Base-by-base conservation (phyloP, 169 alveolate species). In the Neospora caninum region DNA sequence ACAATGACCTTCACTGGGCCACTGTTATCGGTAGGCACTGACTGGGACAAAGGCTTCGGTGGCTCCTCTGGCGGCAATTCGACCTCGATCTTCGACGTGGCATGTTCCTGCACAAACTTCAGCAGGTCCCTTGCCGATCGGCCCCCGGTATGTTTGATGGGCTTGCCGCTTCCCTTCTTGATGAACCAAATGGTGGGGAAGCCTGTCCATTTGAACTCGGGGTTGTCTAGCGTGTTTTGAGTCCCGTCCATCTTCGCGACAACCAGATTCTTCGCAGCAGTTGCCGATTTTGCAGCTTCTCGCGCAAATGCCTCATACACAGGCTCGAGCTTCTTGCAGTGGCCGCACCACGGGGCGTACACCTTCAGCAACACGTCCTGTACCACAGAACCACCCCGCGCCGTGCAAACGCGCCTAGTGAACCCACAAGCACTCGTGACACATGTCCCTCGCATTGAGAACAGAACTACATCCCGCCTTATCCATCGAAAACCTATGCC, bases 291-390 rank as follows among this genome's bases (percentile, higher is more conserved):
- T 34, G 93, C 82, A 38, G 39, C 95, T 34, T 84, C 43, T 20
- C 93, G 96, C 0, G 96, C 97, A 87, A 96, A 95, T 39, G 93
- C 95, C 78, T 87, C 95, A 96, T 96, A 96, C 54, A 92, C 93
- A 31, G 99, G 99, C 58, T 98, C 99, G 49, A 98, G 96, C 95
- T 97, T 95, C 96, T 99, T 98, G 97, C 99, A 99, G 97, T 98
- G 99, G n/a, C 99, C 99, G 93, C 99, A 98, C 99, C 99, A 98
- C 45, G 99, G 99, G 29, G 99, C 99, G 91, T 98, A 98, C 93
- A 98, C 98, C 95, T 98, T 98, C 93, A 99, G 97, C 92, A 98
- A 96, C 83, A 70, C 83, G 95, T 98, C 99, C 94, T 92, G 97
- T 93, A 84, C 87, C 94, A 4, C 92, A 96, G 54, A 93, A 92